Conservation (phyloP, 2,329 filamentous ascomycete genomes). For the Aureobasidium lini region DNA sequence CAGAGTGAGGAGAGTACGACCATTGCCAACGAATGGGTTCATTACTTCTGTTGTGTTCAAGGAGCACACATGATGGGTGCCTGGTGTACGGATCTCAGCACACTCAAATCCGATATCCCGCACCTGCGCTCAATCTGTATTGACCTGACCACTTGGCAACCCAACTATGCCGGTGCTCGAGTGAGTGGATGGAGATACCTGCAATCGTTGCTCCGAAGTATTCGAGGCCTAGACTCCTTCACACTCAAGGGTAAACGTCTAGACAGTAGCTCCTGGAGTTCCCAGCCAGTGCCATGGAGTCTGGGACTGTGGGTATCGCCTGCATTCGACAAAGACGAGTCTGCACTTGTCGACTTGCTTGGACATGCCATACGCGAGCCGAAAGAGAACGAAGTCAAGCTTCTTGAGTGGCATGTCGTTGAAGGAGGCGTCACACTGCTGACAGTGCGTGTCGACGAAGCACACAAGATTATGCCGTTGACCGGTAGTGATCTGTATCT, state of each 20-base stretch:
- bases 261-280: background rate
- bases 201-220: background rate
- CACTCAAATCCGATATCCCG: conserved; percentile 20
- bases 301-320: conserved; percentile 12
- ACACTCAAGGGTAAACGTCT: conserved; percentile 7
- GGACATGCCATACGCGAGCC: background rate
- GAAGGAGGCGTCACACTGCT: background rate
- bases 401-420: background rate
- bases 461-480: background rate
- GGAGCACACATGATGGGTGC: conserved; percentile 25
- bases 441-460: background rate
- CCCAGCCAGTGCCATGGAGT: conserved; percentile 8
- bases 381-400: background rate
- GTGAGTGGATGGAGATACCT: conserved; percentile 12
- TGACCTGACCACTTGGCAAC: conserved; percentile 11
- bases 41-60: conserved; percentile 24
- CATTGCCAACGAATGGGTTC: conserved; percentile 27
- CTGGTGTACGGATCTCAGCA: conserved; percentile 15
- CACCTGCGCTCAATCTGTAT: conserved; percentile 7
- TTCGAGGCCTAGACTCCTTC: conserved; percentile 6
- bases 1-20: background rate
- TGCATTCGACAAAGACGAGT: conserved; percentile 7
- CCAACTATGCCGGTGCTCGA: background rate
- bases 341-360: conserved; percentile 7
- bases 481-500: background rate